Evolutionary conservation across 495 filamentous ascomycete species (phyloP).

Genomic region (Neurospora sp.): DNA sequence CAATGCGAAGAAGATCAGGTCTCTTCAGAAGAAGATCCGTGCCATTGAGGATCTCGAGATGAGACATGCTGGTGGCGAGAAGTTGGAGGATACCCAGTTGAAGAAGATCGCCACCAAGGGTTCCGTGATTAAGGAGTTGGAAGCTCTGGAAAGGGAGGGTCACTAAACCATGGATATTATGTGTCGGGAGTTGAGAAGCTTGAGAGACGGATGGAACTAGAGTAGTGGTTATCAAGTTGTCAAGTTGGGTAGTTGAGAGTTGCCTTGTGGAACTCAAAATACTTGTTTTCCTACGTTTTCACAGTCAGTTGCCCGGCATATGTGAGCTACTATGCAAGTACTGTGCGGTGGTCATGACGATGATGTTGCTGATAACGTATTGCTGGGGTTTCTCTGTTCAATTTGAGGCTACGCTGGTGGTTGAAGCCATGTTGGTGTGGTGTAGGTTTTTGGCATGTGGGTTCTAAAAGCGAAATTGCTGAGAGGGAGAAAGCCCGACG

Average conservation of each 20-base stretch:
- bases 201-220: neutral
- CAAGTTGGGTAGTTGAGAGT: neutral
- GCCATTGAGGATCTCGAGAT: constrained; percentile 98
- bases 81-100: constrained; percentile 94
- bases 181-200: neutral
- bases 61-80: constrained; percentile 86
- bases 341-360: neutral
- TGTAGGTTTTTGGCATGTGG: neutral
- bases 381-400: neutral
- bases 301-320: neutral
- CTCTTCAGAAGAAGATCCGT: constrained; percentile 89
- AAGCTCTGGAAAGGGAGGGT: constrained; percentile 32
- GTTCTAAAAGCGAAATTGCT: neutral
- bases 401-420: neutral
- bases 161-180: neutral
- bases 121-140: constrained; percentile 69
- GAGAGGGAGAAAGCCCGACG: neutral
- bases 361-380: neutral
- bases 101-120: constrained; percentile 94
- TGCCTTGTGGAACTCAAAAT: neutral
- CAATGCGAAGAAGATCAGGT: constrained; percentile 73
- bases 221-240: neutral
- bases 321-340: neutral
- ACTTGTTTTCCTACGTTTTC: neutral
- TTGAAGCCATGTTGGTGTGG: neutral